These are phyloP conservation scores for Solanum virginianum DNA, from an alignment of 257 asterid genomes.

Conservation along the genomic window DNA sequence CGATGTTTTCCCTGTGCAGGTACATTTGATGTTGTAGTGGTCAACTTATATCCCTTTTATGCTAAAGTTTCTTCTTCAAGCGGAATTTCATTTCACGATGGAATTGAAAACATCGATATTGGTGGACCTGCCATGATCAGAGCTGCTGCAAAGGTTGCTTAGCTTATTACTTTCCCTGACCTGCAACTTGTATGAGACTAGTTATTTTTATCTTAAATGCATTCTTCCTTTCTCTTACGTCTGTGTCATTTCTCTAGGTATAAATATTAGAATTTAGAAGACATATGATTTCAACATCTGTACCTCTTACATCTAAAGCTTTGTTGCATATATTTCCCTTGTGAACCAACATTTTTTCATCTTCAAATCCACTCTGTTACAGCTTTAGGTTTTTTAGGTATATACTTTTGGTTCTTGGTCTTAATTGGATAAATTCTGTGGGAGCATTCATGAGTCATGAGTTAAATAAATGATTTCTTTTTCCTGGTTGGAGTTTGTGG, in stretches of 20 bases:
- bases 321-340: background rate
- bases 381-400: background rate
- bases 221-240: background rate
- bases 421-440: background rate
- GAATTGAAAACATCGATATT: constrained; percentile 94
- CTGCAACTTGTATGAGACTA: background rate
- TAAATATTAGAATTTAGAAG: background rate
- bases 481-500: background rate
- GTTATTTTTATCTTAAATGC: background rate
- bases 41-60: constrained; percentile 91
- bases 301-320: background rate
- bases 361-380: background rate
- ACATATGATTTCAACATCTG: background rate
- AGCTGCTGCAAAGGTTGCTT: constrained; percentile 89
- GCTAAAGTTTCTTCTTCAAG: constrained; percentile 72
- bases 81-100: constrained; percentile 78
- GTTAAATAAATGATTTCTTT: background rate
- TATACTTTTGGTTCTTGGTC: background rate
- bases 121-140: constrained; percentile 99
- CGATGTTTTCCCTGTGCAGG: constrained; percentile 30
- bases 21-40: constrained; percentile 92
- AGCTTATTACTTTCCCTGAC: background rate
- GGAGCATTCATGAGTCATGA: background rate
- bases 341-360: background rate
- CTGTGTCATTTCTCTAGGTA: background rate